Percentiles rank a stretch among this genome's conserved stretches.
These are phyloP conservation scores for Trametes punicea DNA, from an alignment of 768 basidiomycete species.

Conservation along the genomic window DNA sequence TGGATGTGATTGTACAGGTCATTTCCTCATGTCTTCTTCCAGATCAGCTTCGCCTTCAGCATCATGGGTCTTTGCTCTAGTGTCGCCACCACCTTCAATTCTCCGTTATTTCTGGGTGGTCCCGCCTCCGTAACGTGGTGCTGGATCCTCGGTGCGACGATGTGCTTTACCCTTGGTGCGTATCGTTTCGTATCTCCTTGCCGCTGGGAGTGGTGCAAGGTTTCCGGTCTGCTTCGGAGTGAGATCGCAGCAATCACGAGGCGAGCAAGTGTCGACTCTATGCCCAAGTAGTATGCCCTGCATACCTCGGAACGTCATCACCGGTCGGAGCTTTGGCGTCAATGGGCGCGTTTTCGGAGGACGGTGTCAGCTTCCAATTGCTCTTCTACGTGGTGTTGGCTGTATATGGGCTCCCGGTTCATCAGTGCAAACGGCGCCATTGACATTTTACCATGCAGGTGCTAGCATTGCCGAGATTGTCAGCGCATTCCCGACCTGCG, in stretches of 20 bases:
- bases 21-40: not conserved
- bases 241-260: slow-evolving; percentile 8
- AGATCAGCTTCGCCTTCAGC: slow-evolving; percentile 77
- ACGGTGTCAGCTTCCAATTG: not conserved
- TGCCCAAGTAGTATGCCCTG: not conserved
- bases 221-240: slow-evolving; percentile 3
- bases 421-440: not conserved
- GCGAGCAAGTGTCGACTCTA: not conserved
- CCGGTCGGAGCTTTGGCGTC: not conserved
- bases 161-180: slow-evolving; percentile 68
- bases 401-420: not conserved
- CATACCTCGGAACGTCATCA: not conserved
- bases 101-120: slow-evolving; percentile 64
- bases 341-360: not conserved
- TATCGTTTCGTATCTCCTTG: slow-evolving; percentile 4
- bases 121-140: slow-evolving; percentile 73
- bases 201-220: not conserved
- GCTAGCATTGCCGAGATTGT: slow-evolving; percentile 75
- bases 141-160: slow-evolving; percentile 67
- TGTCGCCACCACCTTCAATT: slow-evolving; percentile 77
- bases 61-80: slow-evolving; percentile 81
- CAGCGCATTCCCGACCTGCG: slow-evolving; percentile 71
- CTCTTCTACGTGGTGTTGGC: not conserved
- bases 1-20: not conserved
- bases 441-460: slow-evolving; percentile 28